Base-by-base conservation (phyloP, 169 alveolate species). In the Babesia caballi region DNA sequence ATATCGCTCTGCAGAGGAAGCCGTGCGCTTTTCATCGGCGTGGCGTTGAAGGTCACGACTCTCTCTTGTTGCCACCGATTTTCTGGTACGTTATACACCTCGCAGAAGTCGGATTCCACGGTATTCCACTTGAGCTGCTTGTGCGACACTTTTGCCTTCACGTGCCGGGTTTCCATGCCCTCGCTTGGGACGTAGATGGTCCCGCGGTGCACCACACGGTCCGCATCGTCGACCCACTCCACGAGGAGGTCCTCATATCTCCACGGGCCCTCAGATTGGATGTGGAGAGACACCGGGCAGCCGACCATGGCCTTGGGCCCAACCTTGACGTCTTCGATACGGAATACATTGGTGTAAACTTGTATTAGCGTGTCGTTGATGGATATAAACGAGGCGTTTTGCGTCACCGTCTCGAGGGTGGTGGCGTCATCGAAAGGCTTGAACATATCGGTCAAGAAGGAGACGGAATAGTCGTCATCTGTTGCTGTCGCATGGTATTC, bases 1-100 rank as follows among this genome's bases (percentile, higher is more conserved):
- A 27, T 12, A 2, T 63, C 63, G 25, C 46, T 47, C 46, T 77
- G 85, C 21, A 77, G 25, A n/a, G 61, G 61, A 4, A 11, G 9
- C 4, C 28, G 17, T 19, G 58, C 41, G 0, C 38, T 56, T 8
- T 57, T 42, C 28, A 51, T 57, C 2, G 66, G 66, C 3, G 65
- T 21, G 0, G 60, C 21, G 33, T 69, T 69, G 57, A 80, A 80
- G 4, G 21, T 28, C 36, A 21, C 35, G 8, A 80, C 59, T 0
- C 88, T 33, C 21, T 70, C 83, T 14, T 54, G 38, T 50, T 80
- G 88, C 88, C 88, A 80, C 19, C 47, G 38, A 49, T 61, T 59
- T 19, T 19, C 38, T 1, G 85, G 85, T 8, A 52, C 41, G 19
- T 53, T 61, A 1, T 47, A 27, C 5, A 77, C 58, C 33, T 51